Base-by-base conservation (phyloP, 2,329 filamentous ascomycete genomes). In the Cytospora paraplurivora region DNA sequence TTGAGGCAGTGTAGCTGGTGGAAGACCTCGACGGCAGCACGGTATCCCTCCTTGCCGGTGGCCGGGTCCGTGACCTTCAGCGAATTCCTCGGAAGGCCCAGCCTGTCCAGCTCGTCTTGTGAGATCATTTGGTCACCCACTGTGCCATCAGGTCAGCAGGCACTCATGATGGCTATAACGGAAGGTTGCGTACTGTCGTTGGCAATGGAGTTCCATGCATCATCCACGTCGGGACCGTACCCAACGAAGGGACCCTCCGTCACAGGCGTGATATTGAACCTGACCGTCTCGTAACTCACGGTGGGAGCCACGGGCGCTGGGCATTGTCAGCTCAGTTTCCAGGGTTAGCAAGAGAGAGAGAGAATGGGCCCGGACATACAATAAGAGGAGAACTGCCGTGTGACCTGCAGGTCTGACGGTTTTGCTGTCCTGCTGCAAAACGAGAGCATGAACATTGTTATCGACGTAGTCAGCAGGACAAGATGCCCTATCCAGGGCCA, bases 111-210 rank as follows among this genome's bases (percentile, higher is more conserved):
- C 68, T 87, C 84, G 7, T 79, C 75, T 27, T 78, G 75, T 0
- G 81, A 81, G 58, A 88, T 82, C 80, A 86, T 85, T 68, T 85
- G 83, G 70, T 88, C 85, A 44, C 85, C 85, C 33, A 88, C 84
- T 84, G 60, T 61, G 32, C 33, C 6, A 7, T 1, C 13, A 4
- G 13, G 33, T 66, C 32, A 66, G 57, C 33, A 50, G 17, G n/a
- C 27, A 17, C 63, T 54, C 69, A 52, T 6, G 10, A 34, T 5
- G 11, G 1, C 33, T 50, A 63, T 62, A 64, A 68, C 32, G 68
- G 21, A 61, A 62, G 1, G 33, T 21, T 15, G 41, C 69, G 68
- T 66, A 76, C 75, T 69, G 64, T 78, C 76, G 67, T 81, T 81
- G 12, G 81, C 82, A 47, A 85, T 78, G 19, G 79, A 78, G 56